A percentile compares a stretch with the other conserved stretches of the same genome.
These are phyloP conservation scores for Talaromyces verruculosus DNA, from an alignment of 2,329 filamentous ascomycete species.

Conservation along the genomic window DNA sequence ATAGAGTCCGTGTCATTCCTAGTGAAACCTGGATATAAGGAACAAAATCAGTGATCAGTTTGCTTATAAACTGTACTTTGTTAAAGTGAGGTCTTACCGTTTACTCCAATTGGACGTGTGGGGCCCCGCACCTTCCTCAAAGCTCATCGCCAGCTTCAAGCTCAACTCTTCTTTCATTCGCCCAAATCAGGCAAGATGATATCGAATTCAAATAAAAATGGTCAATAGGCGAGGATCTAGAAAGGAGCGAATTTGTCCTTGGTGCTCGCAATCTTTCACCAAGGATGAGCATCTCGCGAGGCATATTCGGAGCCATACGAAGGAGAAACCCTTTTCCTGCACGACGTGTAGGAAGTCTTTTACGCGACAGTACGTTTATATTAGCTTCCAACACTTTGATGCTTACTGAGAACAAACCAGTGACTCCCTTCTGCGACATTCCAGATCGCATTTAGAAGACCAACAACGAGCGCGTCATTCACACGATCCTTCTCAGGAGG, in stretches of 20 bases:
- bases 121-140: not conserved
- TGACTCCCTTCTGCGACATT: conserved; percentile 11
- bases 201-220: not conserved
- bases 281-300: conserved; percentile 18
- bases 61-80: not conserved
- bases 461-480: not conserved
- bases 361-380: conserved; percentile 7
- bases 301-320: conserved; percentile 16
- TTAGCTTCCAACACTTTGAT: not conserved
- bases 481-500: not conserved
- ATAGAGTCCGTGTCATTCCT: not conserved
- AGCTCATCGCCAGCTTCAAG: not conserved
- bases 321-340: conserved; percentile 15
- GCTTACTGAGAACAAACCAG: not conserved
- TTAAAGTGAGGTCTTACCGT: not conserved
- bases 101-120: not conserved
- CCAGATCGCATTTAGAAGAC: conserved; percentile 4
- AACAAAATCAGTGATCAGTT: not conserved
- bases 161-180: not conserved
- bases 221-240: not conserved
- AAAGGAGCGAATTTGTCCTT: conserved; percentile 15
- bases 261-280: conserved; percentile 15
- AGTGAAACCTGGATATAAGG: not conserved
- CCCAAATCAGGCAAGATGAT: not conserved
- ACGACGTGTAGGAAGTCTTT: conserved; percentile 13